Evolutionary conservation across 2,329 filamentous ascomycete species (phyloP).

Genomic region (Talaromyces marneffei): DNA sequence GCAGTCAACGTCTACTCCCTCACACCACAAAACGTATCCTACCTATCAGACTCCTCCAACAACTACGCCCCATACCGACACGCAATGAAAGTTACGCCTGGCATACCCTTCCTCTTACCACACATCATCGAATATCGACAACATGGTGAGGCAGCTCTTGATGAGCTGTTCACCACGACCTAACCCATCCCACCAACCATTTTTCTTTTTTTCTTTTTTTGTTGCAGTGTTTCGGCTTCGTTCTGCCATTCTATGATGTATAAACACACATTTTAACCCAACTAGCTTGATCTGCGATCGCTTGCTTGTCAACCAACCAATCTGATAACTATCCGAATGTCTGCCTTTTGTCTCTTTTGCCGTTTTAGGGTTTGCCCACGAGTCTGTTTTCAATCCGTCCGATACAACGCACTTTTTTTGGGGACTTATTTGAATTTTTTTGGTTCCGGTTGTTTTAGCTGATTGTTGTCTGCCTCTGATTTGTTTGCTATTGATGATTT

Average conservation of each 20-base stretch:
- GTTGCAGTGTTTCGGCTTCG: not conserved
- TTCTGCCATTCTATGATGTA: conserved; percentile 1
- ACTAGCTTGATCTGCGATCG: conserved; percentile 7
- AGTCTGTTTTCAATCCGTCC: not conserved
- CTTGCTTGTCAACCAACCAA: not conserved
- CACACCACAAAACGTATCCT: conserved; percentile 21
- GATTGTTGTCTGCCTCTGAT: not conserved
- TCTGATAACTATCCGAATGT: not conserved
- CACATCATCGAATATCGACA: conserved; percentile 32
- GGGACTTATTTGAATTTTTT: not conserved
- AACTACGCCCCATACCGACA: conserved; percentile 35
- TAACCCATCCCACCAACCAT: not conserved
- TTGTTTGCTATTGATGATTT: not conserved
- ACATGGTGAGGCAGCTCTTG: conserved; percentile 24
- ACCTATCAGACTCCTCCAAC: conserved; percentile 25
- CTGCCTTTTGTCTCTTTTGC: not conserved
- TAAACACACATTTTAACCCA: not conserved
- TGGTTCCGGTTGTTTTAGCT: not conserved
- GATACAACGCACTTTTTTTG: not conserved
- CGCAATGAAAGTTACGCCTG: conserved; percentile 27
- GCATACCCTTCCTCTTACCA: conserved; percentile 35
- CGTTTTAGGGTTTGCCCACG: not conserved
- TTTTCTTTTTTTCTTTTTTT: not conserved
- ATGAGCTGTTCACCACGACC: conserved; percentile 23
- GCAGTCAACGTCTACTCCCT: conserved; percentile 22